Evolutionary conservation across 2,329 filamentous ascomycete genomes (phyloP).

Genomic region (Trichoderma sp.): DNA sequence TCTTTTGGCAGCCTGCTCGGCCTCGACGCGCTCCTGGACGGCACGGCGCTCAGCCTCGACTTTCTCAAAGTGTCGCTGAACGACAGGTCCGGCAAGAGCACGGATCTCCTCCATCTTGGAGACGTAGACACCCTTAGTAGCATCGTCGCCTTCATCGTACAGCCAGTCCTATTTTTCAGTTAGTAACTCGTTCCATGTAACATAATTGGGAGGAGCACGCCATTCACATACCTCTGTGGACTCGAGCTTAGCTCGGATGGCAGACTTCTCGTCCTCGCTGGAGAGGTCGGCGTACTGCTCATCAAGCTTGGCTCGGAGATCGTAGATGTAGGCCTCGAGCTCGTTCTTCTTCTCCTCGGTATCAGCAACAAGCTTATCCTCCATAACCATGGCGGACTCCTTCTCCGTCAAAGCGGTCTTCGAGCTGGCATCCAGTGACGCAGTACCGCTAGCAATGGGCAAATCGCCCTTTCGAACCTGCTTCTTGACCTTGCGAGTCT

Average conservation of each 20-base stretch:
- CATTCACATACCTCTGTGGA: conserved; percentile 72
- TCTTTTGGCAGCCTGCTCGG: conserved; percentile 75
- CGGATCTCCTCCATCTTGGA: conserved; percentile 96
- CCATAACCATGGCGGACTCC: conserved; percentile 89
- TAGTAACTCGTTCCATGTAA: conserved; percentile 17
- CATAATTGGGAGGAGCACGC: neutral
- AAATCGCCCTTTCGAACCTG: conserved; percentile 97
- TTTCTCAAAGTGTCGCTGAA: conserved; percentile 95
- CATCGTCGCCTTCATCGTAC: conserved; percentile 94
- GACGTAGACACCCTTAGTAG: conserved; percentile 88
- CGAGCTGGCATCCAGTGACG: conserved; percentile 67
- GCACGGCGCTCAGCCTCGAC: conserved; percentile 81
- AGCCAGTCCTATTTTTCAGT: conserved; percentile 78
- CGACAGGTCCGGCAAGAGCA: conserved; percentile 82
- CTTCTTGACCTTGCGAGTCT: conserved; percentile 98
- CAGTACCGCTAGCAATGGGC: conserved; percentile 78
- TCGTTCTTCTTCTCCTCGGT: conserved; percentile 99
- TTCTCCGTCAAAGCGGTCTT: conserved; percentile 73
- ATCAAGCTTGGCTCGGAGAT: conserved; percentile 91
- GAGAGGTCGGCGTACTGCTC: conserved; percentile 87
- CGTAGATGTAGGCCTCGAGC: conserved; percentile 96
- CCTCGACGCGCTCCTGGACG: conserved; percentile 72
- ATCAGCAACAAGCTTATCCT: conserved; percentile 97
- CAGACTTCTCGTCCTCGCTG: conserved; percentile 87
- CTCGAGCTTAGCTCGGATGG: conserved; percentile 79